phyloP scores from a whole-genome alignment of 1,284 basidiomycete genomes.

The Pterulicium gracile region DNA sequence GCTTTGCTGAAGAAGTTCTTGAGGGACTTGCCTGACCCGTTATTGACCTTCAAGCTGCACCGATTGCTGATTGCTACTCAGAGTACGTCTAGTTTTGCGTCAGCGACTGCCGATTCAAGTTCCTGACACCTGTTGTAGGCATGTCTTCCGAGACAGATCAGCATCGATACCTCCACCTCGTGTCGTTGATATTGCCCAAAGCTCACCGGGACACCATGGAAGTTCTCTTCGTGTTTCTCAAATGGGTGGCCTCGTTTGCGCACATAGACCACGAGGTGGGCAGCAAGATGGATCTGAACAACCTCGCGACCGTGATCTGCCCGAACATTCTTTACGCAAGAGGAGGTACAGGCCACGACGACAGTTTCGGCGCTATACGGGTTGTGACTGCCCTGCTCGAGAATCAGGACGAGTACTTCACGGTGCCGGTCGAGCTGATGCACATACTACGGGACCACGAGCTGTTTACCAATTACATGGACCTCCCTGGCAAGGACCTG shows the following conservation, averaged over 20 bases:
- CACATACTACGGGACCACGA: constrained; percentile 78
- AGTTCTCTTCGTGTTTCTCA: constrained; percentile 95
- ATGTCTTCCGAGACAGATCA: constrained; percentile 72
- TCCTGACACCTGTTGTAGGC: constrained; percentile 41
- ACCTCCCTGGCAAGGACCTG: constrained; percentile 82
- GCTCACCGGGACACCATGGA: constrained; percentile 96
- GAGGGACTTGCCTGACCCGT: constrained; percentile 90
- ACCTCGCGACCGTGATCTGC: constrained; percentile 96
- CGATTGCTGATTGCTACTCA: constrained; percentile 83
- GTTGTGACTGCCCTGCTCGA: constrained; percentile 83
- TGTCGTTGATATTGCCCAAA: constrained; percentile 84
- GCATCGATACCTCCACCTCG: constrained; percentile 76
- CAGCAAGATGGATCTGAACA: constrained; percentile 96
- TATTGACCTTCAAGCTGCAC: constrained; percentile 93
- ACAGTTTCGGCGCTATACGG: constrained; percentile 85
- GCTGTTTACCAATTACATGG: constrained; percentile 73
- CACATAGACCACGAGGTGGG: constrained; percentile 98
- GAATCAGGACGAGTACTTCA: constrained; percentile 90
- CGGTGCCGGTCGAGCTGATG: constrained; percentile 79
- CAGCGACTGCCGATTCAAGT: not conserved
- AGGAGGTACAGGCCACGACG: constrained; percentile 82
- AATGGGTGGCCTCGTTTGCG: constrained; percentile 99
- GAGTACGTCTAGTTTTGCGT: constrained; percentile 38
- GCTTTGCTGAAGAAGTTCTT: constrained; percentile 96
- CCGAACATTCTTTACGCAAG: constrained; percentile 91